Base-by-base conservation (phyloP, 495 filamentous ascomycete species). In the Penicillium mononematosum region DNA sequence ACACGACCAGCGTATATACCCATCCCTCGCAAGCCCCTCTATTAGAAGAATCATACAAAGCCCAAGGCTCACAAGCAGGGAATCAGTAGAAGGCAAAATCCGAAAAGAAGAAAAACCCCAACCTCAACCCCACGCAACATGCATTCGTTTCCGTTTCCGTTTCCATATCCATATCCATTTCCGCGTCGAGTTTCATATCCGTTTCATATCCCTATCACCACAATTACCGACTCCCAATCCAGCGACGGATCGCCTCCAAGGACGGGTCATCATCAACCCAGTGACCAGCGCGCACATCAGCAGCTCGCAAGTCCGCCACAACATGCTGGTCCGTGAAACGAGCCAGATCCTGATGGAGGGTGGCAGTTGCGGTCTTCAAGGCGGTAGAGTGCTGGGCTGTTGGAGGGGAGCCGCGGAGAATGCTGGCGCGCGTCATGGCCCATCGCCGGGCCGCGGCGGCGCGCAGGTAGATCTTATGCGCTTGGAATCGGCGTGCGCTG, bases 381-480 rank as follows among this genome's bases (percentile, higher is more conserved):
- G 83, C 81, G 8, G 79, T 62, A 27, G 78, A 71, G 63, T 88
- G 82, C 45, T 80, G 75, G 31, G 79, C 70, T 50, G 80, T 79
- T 47, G 88, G 81, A 59, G 77, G 77, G 56, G 83, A 79, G 41
- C 88, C 88, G 60, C 84, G 79, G 25, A 93, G 77, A 44, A 90
- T 76, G 36, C 77, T 75, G 19, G 86, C 79, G 39, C 91, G 82
- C 63, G 86, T 82, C 60, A 90, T 86, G 61, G 89, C 75, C 92
- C 92, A 96, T 68, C 89, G 81, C 63, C 85, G 83, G 19, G 86
- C 89, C 14, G 91, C 90, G 5, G 83, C 83, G 41, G 89, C 87
- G 27, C 88, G 85, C 17, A 93, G 81, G 62, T 92, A 92, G 58
- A 92, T 90, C 70, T 87, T 89, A 69, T 94, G 91, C 36, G 83